These are phyloP conservation scores for Brassica balearica DNA, from an alignment of 441 rosid genomes.

Conservation along the genomic window DNA sequence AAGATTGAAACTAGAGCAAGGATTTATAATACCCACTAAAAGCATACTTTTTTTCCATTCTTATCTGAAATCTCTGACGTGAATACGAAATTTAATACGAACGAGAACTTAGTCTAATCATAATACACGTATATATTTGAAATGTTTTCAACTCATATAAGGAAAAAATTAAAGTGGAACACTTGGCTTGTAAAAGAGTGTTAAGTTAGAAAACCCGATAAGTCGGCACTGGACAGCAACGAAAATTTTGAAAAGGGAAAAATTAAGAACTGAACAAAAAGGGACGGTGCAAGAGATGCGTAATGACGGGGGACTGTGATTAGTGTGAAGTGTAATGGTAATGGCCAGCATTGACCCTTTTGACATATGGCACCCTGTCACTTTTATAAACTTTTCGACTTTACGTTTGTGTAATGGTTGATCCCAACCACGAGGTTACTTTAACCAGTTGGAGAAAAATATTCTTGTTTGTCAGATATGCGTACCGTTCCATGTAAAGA, in stretches of 20 bases:
- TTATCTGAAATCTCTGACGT: conserved; percentile 11
- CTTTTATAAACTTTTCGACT: conserved; percentile 5
- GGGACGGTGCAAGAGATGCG: conserved; percentile 6
- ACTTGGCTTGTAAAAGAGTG: neutral
- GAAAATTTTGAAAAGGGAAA: neutral
- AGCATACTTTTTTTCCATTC: neutral
- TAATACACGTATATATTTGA: neutral
- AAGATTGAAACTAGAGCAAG: conserved; percentile 7
- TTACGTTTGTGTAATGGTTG: conserved; percentile 5
- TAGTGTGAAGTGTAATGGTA: conserved; percentile 27
- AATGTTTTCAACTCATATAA: neutral
- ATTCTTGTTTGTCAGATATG: conserved; percentile 9
- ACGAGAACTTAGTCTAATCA: conserved; percentile 3
- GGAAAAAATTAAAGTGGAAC: neutral
- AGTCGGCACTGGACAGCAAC: neutral
- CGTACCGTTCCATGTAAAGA: neutral
- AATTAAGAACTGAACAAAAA: neutral
- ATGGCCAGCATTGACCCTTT: conserved; percentile 34
- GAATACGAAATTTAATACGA: neutral
- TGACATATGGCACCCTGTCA: conserved; percentile 12
- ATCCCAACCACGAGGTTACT: conserved; percentile 1
- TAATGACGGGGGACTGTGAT: conserved; percentile 34
- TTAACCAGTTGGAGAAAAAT: neutral
- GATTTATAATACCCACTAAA: conserved; percentile 12
- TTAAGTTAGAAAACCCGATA: neutral